Evolutionary conservation across 1,139 yeast species (phyloP).

Genomic region (Yamadazyma atlantica): DNA sequence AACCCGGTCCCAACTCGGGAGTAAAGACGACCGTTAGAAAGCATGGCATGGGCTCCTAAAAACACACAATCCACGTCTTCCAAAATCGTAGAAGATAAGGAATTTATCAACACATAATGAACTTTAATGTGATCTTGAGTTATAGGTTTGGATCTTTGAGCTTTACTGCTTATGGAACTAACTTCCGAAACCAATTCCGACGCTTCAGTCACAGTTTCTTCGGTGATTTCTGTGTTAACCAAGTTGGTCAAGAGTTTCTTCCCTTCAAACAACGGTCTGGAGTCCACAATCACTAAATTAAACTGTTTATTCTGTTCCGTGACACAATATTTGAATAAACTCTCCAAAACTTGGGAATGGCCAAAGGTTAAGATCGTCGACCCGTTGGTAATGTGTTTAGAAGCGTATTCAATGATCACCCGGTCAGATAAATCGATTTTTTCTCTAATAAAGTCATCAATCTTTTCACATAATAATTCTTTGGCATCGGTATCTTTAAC

Average conservation of each 20-base stretch:
- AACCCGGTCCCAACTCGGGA: slow-evolving; percentile 95
- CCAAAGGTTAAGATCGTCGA: slow-evolving; percentile 87
- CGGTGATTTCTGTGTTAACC: slow-evolving; percentile 30
- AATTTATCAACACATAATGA: slow-evolving; percentile 72
- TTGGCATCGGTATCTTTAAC: slow-evolving; percentile 75
- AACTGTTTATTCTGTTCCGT: slow-evolving; percentile 62
- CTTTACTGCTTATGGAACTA: slow-evolving; percentile 28
- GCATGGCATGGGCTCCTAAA: slow-evolving; percentile 96
- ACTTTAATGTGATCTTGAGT: slow-evolving; percentile 38
- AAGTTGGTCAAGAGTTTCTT: slow-evolving; percentile 67
- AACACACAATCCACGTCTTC: slow-evolving; percentile 85
- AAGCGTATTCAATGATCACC: slow-evolving; percentile 80
- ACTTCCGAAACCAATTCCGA: slow-evolving; percentile 40
- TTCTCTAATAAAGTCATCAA: slow-evolving; percentile 81
- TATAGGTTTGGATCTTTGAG: slow-evolving; percentile 23
- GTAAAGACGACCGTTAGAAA: slow-evolving; percentile 89
- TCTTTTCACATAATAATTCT: slow-evolving; percentile 58
- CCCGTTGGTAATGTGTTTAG: slow-evolving; percentile 72
- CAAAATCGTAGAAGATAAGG: slow-evolving; percentile 75
- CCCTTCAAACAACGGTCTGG: slow-evolving; percentile 96
- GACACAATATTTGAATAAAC: slow-evolving; percentile 71
- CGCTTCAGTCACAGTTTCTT: slow-evolving; percentile 17
- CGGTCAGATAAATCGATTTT: slow-evolving; percentile 81
- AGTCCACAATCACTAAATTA: slow-evolving; percentile 84
- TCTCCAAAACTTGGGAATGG: slow-evolving; percentile 78